Conservation (phyloP, 352 stramenopile genomes). For the Saprolegnia diclina region DNA sequence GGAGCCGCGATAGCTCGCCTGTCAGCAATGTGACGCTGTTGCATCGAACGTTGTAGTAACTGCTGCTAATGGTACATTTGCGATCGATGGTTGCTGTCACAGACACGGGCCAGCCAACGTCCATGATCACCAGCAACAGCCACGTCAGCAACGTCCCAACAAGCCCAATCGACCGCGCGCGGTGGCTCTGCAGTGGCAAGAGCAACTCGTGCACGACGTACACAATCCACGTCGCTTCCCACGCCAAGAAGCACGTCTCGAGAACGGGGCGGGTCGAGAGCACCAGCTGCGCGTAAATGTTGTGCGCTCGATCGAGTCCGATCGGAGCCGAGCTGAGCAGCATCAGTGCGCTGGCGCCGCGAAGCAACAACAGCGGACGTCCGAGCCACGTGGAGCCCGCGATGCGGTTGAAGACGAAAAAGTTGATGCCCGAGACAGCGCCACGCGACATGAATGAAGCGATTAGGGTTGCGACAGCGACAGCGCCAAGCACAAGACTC, state of each 20-base stretch:
- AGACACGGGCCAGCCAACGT: not conserved
- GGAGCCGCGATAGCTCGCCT: not conserved
- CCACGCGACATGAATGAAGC: no score
- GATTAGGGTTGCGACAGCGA: not conserved
- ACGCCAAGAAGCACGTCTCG: not conserved
- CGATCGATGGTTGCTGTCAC: not conserved
- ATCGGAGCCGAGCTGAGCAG: constrained; percentile 3
- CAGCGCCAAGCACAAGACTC: not conserved
- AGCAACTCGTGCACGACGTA: constrained; percentile 3
- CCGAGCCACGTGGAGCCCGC: constrained; percentile 15
- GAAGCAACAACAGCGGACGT: constrained; percentile 7
- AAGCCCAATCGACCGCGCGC: not conserved
- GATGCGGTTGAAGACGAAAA: constrained; percentile 18
- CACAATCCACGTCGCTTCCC: constrained; percentile 16
- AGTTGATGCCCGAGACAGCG: not conserved
- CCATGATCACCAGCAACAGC: not conserved
- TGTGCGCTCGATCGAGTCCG: not conserved
- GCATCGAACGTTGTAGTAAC: not conserved
- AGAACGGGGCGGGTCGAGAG: not conserved
- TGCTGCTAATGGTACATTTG: not conserved
- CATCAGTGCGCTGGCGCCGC: not conserved
- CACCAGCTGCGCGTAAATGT: not conserved
- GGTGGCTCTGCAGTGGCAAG: not conserved
- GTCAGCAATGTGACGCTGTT: not conserved
- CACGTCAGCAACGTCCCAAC: not conserved